Evolutionary conservation across 2,329 filamentous ascomycete genomes (phyloP).

Genomic region (Huntiella omanensis): DNA sequence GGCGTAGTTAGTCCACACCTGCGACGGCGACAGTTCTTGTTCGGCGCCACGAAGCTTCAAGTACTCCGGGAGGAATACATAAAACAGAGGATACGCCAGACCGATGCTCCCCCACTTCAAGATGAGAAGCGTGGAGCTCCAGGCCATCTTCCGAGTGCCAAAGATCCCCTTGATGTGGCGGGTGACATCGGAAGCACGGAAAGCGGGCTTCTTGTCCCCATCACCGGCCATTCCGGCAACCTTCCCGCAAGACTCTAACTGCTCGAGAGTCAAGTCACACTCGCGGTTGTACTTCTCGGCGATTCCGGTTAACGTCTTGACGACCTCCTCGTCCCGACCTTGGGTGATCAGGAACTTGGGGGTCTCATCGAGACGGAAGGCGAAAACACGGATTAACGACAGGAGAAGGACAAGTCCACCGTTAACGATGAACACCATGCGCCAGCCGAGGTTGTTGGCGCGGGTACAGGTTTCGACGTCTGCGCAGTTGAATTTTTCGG

Average conservation of each 20-base stretch:
- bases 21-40: conserved; percentile 32
- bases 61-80: conserved; percentile 47
- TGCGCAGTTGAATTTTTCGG: conserved; percentile 25
- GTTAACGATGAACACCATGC: conserved; percentile 27
- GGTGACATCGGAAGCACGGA: conserved; percentile 18
- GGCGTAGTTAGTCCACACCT: conserved; percentile 56
- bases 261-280: conserved; percentile 20
- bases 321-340: conserved; percentile 27
- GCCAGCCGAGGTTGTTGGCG: conserved; percentile 30
- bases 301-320: conserved; percentile 27
- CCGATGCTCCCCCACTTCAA: conserved; percentile 52
- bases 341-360: conserved; percentile 27
- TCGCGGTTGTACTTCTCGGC: conserved; percentile 21
- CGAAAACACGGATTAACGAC: conserved; percentile 25
- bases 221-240: conserved; percentile 19
- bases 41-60: conserved; percentile 30
- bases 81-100: conserved; percentile 56
- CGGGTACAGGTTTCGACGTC: conserved; percentile 21
- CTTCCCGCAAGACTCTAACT: conserved; percentile 24
- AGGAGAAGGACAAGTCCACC: conserved; percentile 25
- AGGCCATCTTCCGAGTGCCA: conserved; percentile 35
- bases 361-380: conserved; percentile 29
- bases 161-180: conserved; percentile 48
- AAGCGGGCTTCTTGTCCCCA: conserved; percentile 12
- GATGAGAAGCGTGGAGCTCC: conserved; percentile 48